phyloP scores from a whole-genome alignment of 306 rosid genomes.

The Macrotyloma uniflorum region DNA sequence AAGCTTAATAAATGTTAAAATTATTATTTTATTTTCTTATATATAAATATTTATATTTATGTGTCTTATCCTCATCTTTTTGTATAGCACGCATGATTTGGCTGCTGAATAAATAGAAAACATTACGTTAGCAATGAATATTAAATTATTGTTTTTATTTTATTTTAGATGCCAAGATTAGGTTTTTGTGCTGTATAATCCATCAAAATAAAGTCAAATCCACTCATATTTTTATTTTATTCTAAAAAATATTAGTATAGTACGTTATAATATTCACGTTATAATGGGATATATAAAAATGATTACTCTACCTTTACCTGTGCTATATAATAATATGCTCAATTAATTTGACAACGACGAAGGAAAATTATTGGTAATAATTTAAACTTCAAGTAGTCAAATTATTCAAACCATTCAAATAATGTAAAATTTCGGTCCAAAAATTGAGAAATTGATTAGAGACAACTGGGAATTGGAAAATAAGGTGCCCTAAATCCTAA shows the following conservation, averaged over 20 bases:
- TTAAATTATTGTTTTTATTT: not conserved
- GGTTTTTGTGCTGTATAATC: slow-evolving; percentile 12
- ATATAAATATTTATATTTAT: not conserved
- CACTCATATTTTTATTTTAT: not conserved
- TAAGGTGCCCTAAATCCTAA: no score
- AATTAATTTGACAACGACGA: slow-evolving; percentile 16
- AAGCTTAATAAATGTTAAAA: not conserved
- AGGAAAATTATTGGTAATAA: not conserved
- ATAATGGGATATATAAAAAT: not conserved
- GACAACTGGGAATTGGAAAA: no score
- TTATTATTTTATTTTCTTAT: not conserved
- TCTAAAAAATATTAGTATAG: not conserved
- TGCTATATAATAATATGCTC: not conserved
- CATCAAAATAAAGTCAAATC: slow-evolving; percentile 15
- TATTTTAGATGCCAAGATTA: not conserved
- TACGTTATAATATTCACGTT: not conserved
- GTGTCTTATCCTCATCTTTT: slow-evolving; percentile 4
- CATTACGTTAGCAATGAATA: not conserved
- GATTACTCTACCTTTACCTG: not conserved
- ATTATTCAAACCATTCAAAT: not conserved
- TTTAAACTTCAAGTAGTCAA: not conserved
- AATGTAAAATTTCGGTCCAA: not conserved
- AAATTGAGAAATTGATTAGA: no score
- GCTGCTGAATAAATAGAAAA: slow-evolving; percentile 27
- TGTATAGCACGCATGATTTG: slow-evolving; percentile 31